Evolutionary conservation across 495 filamentous ascomycete genomes (phyloP).

Genomic region (Penicillium dipodomyicola): DNA sequence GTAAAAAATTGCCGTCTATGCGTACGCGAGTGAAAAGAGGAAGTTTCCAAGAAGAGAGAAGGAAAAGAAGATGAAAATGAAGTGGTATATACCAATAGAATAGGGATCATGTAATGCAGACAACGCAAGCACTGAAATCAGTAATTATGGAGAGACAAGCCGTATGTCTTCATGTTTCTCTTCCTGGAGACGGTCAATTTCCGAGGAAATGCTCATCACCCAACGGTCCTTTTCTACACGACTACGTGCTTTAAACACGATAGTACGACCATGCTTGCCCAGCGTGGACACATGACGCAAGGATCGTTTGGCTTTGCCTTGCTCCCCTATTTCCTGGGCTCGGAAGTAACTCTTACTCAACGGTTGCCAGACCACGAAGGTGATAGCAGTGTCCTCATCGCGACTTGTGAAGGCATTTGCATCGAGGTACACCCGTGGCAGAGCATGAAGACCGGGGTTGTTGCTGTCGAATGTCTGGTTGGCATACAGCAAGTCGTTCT

Average conservation of each 20-base stretch:
- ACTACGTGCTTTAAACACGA: constrained; percentile 70
- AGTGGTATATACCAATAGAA: background rate
- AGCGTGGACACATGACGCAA: constrained; percentile 54
- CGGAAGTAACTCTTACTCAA: constrained; percentile 59
- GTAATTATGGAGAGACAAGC: constrained; percentile 42
- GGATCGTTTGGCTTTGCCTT: constrained; percentile 42
- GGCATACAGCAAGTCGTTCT: constrained; percentile 64
- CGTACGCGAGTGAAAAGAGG: background rate
- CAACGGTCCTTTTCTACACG: constrained; percentile 72
- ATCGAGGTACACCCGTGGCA: constrained; percentile 61
- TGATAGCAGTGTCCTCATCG: constrained; percentile 70
- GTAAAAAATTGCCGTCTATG: constrained; percentile 12
- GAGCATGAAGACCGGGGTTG: constrained; percentile 59
- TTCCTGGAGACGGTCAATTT: constrained; percentile 68
- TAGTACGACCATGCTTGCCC: constrained; percentile 61
- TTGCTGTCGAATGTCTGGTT: constrained; percentile 70
- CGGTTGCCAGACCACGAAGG: constrained; percentile 72
- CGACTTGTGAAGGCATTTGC: constrained; percentile 64
- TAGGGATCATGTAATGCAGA: background rate
- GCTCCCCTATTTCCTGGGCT: constrained; percentile 43
- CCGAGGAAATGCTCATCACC: constrained; percentile 69
- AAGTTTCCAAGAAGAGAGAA: background rate
- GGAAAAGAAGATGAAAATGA: background rate
- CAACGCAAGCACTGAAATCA: constrained; percentile 2
- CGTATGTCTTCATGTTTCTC: constrained; percentile 57